Conservation (phyloP, 2,329 filamentous ascomycete species). For the Clathrospora elynae region DNA sequence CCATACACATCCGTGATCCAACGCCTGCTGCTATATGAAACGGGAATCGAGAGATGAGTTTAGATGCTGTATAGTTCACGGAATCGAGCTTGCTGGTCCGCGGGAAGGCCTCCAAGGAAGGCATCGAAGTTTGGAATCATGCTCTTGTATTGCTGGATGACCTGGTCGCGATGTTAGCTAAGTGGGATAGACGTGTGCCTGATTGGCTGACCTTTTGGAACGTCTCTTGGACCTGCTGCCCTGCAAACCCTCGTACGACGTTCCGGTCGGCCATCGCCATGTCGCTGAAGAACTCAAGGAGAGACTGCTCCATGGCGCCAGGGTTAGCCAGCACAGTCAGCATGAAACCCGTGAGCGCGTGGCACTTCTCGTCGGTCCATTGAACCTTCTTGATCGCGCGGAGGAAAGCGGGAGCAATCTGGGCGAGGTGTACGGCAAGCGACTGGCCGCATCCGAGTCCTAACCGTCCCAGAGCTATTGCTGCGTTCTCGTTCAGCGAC, state of each 20-base stretch:
- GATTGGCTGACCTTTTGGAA: conserved; percentile 65
- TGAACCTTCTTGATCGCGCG: conserved; percentile 81
- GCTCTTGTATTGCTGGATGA: conserved; percentile 59
- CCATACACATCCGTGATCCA: conserved; percentile 23
- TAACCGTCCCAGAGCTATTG: conserved; percentile 86
- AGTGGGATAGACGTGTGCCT: not conserved
- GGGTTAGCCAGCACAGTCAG: conserved; percentile 84
- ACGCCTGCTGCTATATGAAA: conserved; percentile 33
- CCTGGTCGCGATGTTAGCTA: conserved; percentile 43
- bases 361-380: conserved; percentile 90
- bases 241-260: conserved; percentile 60
- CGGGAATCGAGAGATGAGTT: conserved; percentile 22
- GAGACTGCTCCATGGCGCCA: conserved; percentile 84
- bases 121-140: conserved; percentile 61
- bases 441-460: conserved; percentile 78
- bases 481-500: conserved; percentile 90
- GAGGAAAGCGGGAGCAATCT: conserved; percentile 83
- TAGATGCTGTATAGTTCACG: conserved; percentile 50
- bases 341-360: conserved; percentile 89
- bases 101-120: conserved; percentile 56
- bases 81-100: conserved; percentile 51
- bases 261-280: conserved; percentile 74
- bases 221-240: conserved; percentile 68
- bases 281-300: conserved; percentile 79
- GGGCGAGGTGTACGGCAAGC: conserved; percentile 77